phyloP scores from a whole-genome alignment of 164 flowering plant species.

The Nymphaea thermarum region DNA sequence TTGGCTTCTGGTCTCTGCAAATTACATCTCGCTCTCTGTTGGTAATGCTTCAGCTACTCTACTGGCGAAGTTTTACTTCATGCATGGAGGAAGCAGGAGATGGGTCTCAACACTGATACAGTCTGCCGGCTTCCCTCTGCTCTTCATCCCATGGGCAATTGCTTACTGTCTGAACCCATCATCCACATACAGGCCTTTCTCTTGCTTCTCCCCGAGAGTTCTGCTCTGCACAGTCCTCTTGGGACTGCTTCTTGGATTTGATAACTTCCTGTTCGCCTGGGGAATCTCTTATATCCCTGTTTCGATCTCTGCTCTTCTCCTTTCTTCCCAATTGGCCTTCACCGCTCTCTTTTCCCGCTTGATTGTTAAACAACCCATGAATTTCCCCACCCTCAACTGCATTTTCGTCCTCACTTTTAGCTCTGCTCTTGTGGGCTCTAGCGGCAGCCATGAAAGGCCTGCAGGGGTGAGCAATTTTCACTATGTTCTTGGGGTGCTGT shows the following conservation, averaged over 20 bases:
- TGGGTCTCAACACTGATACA: conserved; percentile 85
- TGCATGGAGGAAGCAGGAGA: conserved; percentile 57
- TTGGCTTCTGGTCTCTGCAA: conserved; percentile 29
- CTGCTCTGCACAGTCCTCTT: conserved; percentile 14
- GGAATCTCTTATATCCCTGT: conserved; percentile 68
- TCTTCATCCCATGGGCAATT: conserved; percentile 31
- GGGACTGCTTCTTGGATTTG: conserved; percentile 50
- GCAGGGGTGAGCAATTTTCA: conserved; percentile 18
- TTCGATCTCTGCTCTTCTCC: conserved; percentile 56
- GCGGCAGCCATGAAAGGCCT: conserved; percentile 33
- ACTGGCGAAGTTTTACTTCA: conserved; percentile 61
- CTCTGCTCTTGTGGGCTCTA: conserved; percentile 40
- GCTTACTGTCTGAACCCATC: conserved; percentile 13
- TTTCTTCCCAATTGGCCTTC: conserved; percentile 61
- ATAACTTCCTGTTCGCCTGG: conserved; percentile 60
- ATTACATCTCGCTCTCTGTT: conserved; percentile 30
- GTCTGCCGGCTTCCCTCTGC: conserved; percentile 63
- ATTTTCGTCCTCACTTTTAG: conserved; percentile 51
- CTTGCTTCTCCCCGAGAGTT: conserved; percentile 23
- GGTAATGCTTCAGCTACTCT: conserved; percentile 50
- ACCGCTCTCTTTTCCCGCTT: conserved; percentile 46
- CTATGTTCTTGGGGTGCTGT: conserved; percentile 47
- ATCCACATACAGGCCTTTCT: conserved; percentile 26
- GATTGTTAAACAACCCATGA: conserved; percentile 51
- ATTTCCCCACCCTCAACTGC: conserved; percentile 47